Conservation (phyloP, 495 filamentous ascomycete species). For the Aspergillus steynii region DNA sequence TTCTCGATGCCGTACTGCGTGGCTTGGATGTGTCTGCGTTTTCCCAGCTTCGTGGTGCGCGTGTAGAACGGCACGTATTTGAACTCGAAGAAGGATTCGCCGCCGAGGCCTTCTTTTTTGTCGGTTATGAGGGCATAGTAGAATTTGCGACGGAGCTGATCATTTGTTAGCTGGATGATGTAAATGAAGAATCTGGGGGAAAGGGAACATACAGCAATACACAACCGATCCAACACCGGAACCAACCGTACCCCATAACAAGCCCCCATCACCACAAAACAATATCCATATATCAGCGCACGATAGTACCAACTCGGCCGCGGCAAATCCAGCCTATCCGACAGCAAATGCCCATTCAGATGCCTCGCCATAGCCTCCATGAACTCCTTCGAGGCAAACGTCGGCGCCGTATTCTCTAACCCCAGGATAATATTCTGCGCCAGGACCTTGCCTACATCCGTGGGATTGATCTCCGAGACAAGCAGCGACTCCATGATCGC, state of each 20-base stretch:
- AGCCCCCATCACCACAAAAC: slow-evolving; percentile 58
- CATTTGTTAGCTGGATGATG: background rate
- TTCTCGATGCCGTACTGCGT: slow-evolving; percentile 30
- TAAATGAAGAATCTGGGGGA: background rate
- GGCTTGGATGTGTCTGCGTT: slow-evolving; percentile 26
- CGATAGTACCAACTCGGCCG: slow-evolving; percentile 56
- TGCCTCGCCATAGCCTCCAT: slow-evolving; percentile 66
- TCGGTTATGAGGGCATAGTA: slow-evolving; percentile 58
- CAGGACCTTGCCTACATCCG: slow-evolving; percentile 57
- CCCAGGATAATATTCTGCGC: slow-evolving; percentile 74
- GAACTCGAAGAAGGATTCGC: slow-evolving; percentile 60
- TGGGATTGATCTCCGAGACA: slow-evolving; percentile 63
- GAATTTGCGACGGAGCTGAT: slow-evolving; percentile 46
- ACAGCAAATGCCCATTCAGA: slow-evolving; percentile 65
- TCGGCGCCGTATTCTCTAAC: slow-evolving; percentile 61
- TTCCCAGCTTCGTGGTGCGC: slow-evolving; percentile 33
- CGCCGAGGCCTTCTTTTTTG: slow-evolving; percentile 55
- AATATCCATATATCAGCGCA: slow-evolving; percentile 65
- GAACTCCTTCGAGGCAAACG: slow-evolving; percentile 61
- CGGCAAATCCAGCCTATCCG: slow-evolving; percentile 60
- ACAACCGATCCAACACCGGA: slow-evolving; percentile 55
- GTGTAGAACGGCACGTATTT: slow-evolving; percentile 60
- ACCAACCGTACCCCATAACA: slow-evolving; percentile 58
- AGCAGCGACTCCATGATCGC: slow-evolving; percentile 66
- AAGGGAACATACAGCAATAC: slow-evolving; percentile 47